Percentiles rank a stretch among this genome's conserved stretches.
These are phyloP conservation scores for Mimosa bimucronata DNA, from an alignment of 306 rosid species.

Conservation along the genomic window DNA sequence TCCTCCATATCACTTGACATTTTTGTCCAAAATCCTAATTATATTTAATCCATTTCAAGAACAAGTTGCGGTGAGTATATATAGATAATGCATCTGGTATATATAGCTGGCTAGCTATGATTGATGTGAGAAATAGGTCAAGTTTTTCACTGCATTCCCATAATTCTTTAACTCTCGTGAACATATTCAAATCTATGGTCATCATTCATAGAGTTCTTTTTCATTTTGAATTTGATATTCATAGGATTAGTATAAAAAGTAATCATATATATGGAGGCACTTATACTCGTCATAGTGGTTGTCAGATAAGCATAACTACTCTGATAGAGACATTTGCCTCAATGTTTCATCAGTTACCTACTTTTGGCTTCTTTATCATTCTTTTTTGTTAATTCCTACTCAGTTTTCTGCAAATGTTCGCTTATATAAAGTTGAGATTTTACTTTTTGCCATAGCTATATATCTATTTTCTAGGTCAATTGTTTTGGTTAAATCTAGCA, in stretches of 20 bases:
- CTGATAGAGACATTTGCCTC: constrained; percentile 20
- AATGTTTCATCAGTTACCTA: background rate
- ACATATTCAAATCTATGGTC: background rate
- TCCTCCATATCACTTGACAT: background rate
- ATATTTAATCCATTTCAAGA: background rate
- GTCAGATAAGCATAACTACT: constrained; percentile 20
- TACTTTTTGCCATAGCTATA: background rate
- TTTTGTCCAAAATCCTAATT: background rate
- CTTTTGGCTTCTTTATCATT: constrained; percentile 3
- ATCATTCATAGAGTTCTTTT: background rate
- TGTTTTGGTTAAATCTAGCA: background rate
- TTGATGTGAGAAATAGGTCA: background rate
- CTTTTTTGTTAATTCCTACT: background rate
- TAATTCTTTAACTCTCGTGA: background rate
- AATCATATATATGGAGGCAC: constrained; percentile 15
- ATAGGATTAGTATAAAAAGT: background rate
- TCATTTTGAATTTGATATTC: background rate
- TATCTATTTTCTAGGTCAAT: background rate
- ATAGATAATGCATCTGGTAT: background rate
- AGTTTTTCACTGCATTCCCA: background rate
- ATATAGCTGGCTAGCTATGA: background rate
- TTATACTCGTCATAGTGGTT: background rate
- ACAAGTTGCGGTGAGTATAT: background rate
- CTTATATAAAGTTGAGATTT: background rate
- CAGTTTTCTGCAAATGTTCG: background rate